Percentiles rank a stretch among this genome's conserved stretches.
Evolutionary conservation across 2,329 filamentous ascomycete genomes (phyloP).

Genomic region (Alternaria ventricosa): DNA sequence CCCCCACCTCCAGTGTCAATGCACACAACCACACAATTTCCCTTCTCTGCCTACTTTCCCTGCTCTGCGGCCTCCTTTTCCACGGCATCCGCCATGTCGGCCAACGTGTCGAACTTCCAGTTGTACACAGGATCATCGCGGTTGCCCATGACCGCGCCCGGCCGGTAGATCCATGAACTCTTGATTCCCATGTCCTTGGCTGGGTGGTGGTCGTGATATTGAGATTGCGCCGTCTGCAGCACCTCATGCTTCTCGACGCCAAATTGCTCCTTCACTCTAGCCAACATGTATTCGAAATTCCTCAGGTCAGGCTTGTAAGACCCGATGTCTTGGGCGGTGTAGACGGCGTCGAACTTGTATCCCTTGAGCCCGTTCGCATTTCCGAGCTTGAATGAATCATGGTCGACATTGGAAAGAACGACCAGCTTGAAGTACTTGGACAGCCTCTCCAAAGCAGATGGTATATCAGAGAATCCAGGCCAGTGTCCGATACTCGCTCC

Average conservation of each 20-base stretch:
- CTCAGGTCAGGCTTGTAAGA: conserved; percentile 70
- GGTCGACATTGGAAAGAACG: conserved; percentile 67
- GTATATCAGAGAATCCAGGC: conserved; percentile 65
- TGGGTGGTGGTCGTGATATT: conserved; percentile 71
- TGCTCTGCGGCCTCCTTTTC: conserved; percentile 45
- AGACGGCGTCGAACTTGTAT: conserved; percentile 67
- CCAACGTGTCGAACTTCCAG: conserved; percentile 66
- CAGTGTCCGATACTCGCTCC: conserved; percentile 61
- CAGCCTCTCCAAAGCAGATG: conserved; percentile 60
- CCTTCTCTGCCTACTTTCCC: background rate
- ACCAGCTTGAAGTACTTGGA: conserved; percentile 63
- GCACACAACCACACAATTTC: background rate
- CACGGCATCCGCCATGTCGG: conserved; percentile 65
- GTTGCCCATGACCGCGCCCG: conserved; percentile 55
- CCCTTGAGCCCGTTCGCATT: conserved; percentile 59
- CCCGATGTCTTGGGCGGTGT: conserved; percentile 75
- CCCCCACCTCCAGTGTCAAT: background rate
- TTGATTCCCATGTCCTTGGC: conserved; percentile 66
- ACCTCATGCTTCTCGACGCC: conserved; percentile 64
- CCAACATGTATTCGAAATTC: conserved; percentile 72
- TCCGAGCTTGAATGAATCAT: conserved; percentile 58
- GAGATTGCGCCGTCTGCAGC: conserved; percentile 72
- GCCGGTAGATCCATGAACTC: conserved; percentile 70
- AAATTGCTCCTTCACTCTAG: conserved; percentile 60
- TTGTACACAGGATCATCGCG: conserved; percentile 49